A percentile compares a stretch with the other conserved stretches of the same genome.
Conservation (phyloP, 306 rosid species). For the Pterocarpus macrocarpus region DNA sequence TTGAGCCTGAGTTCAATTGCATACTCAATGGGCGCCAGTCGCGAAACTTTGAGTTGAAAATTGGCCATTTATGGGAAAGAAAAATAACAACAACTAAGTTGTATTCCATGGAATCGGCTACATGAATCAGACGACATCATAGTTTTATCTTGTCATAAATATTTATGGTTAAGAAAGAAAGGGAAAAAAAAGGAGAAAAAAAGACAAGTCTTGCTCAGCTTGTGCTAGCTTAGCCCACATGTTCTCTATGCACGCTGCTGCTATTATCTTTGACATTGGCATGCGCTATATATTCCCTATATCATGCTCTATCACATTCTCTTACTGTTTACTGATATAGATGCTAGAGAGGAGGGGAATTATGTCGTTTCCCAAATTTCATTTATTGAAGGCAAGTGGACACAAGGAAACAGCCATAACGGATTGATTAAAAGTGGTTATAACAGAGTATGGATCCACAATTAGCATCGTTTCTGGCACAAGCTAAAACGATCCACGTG, state of each 20-base stretch:
- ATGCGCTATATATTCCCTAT: neutral
- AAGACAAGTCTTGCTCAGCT: neutral
- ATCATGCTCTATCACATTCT: neutral
- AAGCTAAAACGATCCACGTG: neutral
- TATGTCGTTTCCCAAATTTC: constrained; percentile 1
- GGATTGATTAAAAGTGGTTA: neutral
- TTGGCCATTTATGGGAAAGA: no score
- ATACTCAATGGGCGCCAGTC: no score
- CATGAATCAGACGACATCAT: no score
- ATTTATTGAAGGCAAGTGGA: constrained; percentile 26
- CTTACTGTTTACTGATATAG: neutral
- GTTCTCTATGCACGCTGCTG: neutral
- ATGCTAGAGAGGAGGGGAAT: neutral
- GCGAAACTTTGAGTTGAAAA: no score
- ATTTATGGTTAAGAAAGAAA: no score
- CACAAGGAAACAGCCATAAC: constrained; percentile 30
- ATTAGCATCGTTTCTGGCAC: neutral
- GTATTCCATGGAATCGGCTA: no score
- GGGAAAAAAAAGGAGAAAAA: neutral
- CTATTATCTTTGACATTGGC: neutral
- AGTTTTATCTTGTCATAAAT: no score
- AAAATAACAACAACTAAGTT: no score
- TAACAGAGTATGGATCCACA: constrained; percentile 1
- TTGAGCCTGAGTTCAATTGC: no score
- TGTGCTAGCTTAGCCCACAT: neutral